Base-by-base conservation (phyloP, 495 filamentous ascomycete genomes). In the Pseudevernia furfuracea region DNA sequence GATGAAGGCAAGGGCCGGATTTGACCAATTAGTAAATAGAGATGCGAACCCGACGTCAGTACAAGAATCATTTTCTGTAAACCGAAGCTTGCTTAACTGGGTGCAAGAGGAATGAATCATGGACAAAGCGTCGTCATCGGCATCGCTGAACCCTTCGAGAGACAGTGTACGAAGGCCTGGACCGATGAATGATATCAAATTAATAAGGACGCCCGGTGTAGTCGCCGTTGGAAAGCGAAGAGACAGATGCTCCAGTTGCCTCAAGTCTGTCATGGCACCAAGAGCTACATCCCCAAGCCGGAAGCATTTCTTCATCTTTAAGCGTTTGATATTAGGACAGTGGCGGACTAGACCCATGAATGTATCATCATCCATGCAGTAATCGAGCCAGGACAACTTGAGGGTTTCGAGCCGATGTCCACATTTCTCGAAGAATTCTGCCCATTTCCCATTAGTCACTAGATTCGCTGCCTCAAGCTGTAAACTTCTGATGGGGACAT, bases 381-480 rank as follows among this genome's bases (percentile, higher is more conserved):
- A 87, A 66, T 89, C 82, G 3, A 88, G 79, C 67, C 84, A 84
- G 62, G 80, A 81, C 9, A 96, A 77, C 62, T 89, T 87, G 30
- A 96, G 72, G 5, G 80, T 80, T 66, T 85, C 79, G 8, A 96
- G 81, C 30, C 80, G 73, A 12, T 74, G 60, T 12, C 90, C 91
- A 57, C 86, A 80, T 34, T 77, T 73, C 25, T 75, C 70, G 58
- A 96, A 85, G 32, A 88, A 82, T 48, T 81, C 76, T 56, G 77
- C 77, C 91, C 91, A 96, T 62, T 80, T 84, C 1, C 75, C 75
- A 68, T 94, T 84, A 6, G 84, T 83, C 12, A 96, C 76, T 7
- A 96, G 81, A 66, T 96, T 96, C 3, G 90, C 85, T 21, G 89
- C 87, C 69, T 90, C 84, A 8, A 96, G 72, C 74, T 90, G 75